Base-by-base conservation (phyloP, 306 rosid genomes). In the Fragaria vesca region DNA sequence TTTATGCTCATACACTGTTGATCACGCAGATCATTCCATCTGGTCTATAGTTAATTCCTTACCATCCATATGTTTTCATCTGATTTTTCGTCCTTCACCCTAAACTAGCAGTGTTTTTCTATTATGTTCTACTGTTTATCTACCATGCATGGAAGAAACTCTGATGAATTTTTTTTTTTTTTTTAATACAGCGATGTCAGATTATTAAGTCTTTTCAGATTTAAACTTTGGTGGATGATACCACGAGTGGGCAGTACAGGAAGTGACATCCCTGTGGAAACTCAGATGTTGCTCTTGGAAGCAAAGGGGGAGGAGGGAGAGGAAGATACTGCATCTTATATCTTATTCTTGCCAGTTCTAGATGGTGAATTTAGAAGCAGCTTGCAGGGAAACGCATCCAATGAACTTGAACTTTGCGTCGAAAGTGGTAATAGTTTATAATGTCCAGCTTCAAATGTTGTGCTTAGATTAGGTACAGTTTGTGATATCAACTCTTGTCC, bases 201-300 rank as follows among this genome's bases (percentile, higher is more conserved):
- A 76, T 50, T 81, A 4, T 54, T 81, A 43, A 69, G 73, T 60
- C 58, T 81, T 8, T 81, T 76, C 40, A 76, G 81, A 81, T 81
- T 81, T 32, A 76, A 76, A 36, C 17, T 81, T 4, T 81, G 80
- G 80, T 81, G 84, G 84, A 81, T 81, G 84, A 81, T 76, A 70
- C 84, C 84, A 20, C 38, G 81, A 50, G 58, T 81, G 42, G 84
- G 84, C 28, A 71, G 16, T 63, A 50, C 73, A 7, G 84, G 81
- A 62, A 81, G 81, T 28, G 84, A 81, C 58, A 15, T 81, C 63
- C 84, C 84, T 15, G 73, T 81, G 54, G 84, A 76, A 62, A 76
- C 84, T 62, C 84, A 81, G 77, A 54, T 81, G 69, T 51, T 81
- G 80, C 84, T 81, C 51, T 12, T 81, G n/a, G 74, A 81, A 81